These are phyloP conservation scores for Elaeagnus macrophylla DNA, from an alignment of 306 rosid species.

Conservation along the genomic window DNA sequence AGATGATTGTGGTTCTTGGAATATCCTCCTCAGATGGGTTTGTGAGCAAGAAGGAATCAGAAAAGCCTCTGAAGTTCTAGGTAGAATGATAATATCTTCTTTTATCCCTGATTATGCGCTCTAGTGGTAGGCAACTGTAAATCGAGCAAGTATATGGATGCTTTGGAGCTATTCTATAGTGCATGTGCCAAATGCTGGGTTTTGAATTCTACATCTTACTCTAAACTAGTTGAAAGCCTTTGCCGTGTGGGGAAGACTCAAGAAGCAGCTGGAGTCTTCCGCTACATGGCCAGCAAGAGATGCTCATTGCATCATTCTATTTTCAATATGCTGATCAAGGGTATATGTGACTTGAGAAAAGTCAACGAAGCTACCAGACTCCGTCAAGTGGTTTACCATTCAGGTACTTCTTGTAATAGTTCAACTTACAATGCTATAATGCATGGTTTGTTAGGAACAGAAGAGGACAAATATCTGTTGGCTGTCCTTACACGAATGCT, in stretches of 20 bases:
- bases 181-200: conserved; percentile 43
- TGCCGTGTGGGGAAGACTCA: conserved; percentile 34
- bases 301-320: conserved; percentile 44
- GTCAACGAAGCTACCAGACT: conserved; percentile 40
- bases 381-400: conserved; percentile 42
- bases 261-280: conserved; percentile 53
- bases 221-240: conserved; percentile 57
- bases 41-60: conserved; percentile 45
- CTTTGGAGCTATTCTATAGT: conserved; percentile 39
- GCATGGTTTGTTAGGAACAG: conserved; percentile 38
- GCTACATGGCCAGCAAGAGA: conserved; percentile 49
- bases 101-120: conserved; percentile 43
- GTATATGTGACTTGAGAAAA: conserved; percentile 46
- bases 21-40: conserved; percentile 52
- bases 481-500: conserved; percentile 52
- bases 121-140: conserved; percentile 64
- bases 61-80: conserved; percentile 51
- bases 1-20: conserved; percentile 65
- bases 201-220: conserved; percentile 53
- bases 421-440: conserved; percentile 44
- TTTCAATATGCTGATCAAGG: conserved; percentile 47
- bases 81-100: conserved; percentile 53
- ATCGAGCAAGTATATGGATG: conserved; percentile 40
- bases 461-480: conserved; percentile 27
- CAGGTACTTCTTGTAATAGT: conserved; percentile 40